Evolutionary conservation across 148 eudicot genomes (phyloP).

Genomic region (Selenicereus undatus): DNA sequence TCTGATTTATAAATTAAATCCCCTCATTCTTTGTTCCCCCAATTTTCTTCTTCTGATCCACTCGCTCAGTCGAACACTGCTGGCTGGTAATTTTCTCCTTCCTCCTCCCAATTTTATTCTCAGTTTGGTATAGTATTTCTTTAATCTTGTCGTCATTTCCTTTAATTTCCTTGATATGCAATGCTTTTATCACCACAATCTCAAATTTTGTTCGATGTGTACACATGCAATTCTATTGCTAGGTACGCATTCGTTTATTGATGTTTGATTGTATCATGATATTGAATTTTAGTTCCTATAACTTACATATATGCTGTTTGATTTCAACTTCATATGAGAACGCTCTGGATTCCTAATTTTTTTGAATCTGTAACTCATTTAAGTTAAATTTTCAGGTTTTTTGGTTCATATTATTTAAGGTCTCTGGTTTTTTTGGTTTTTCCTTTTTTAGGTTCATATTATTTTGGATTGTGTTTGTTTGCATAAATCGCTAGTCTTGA

Average conservation of each 20-base stretch:
- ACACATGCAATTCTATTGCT: background rate
- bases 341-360: background rate
- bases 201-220: background rate
- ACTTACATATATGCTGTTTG: background rate
- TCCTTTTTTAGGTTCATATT: background rate
- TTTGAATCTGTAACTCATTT: background rate
- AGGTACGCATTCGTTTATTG: background rate
- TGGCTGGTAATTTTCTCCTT: background rate
- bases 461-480: background rate
- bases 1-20: slow-evolving; percentile 1
- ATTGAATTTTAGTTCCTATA: background rate
- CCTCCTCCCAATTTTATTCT: background rate
- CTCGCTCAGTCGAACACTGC: background rate
- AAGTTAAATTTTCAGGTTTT: background rate
- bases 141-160: background rate
- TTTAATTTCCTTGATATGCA: background rate
- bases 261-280: too few species aligned
- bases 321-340: background rate
- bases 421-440: background rate
- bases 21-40: background rate
- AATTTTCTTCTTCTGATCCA: background rate
- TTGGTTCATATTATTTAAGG: background rate
- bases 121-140: background rate
- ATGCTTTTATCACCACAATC: background rate
- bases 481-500: background rate